Evolutionary conservation across 1,139 yeast genomes (phyloP), one percentile per base, ranked within the genome.

Genomic region (Suhomyces taliae): DNA sequence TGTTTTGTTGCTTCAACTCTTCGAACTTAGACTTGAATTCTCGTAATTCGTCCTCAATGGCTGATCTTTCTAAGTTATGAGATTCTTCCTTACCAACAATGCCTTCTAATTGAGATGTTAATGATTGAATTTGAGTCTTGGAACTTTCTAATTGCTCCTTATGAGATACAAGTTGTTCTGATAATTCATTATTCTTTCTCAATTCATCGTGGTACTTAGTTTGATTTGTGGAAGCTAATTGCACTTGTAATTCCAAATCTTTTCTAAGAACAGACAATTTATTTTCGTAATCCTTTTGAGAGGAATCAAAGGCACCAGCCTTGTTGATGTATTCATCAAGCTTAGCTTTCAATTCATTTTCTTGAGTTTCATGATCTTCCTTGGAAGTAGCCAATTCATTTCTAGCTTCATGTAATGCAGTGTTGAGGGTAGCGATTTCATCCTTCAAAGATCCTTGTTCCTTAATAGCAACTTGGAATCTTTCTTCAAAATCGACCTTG

Each of bases 1-100:
- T 72, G 60, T 89, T 87, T 59, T 89, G 96, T 24, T 80, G 74
- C 31, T 79, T 71, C 41, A 87, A 65, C 47, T 86, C 93, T 27
- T 78, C 72, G 29, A 80, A 61, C 53, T 82, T 77, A 1, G 69
- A 57, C 32, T 72, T 73, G 8, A 79, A 68, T 24, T 65, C 59
- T 10, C 71, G 72, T 43, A 86, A 61, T 49, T 86, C 85, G 36
- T 80, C 83, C 52, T 83, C 84, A 33, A 81, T 64, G 2, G 70
- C 63, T 68, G 58, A 75, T 41, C 57, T 62, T 40, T 66, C 70
- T 31, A 54, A 58, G n/a, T 51, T 52, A 11, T 63, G 49, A 1
- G 49, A 37, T n/a, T 47, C 69, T 58, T 53, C 71, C 58, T 56
- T 74, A 46, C 46, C 56, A 46, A 43, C 60, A 52, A 54, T 69